Conservation (phyloP, 2,329 filamentous ascomycete species). For the Phyllosticta capitalensis region DNA sequence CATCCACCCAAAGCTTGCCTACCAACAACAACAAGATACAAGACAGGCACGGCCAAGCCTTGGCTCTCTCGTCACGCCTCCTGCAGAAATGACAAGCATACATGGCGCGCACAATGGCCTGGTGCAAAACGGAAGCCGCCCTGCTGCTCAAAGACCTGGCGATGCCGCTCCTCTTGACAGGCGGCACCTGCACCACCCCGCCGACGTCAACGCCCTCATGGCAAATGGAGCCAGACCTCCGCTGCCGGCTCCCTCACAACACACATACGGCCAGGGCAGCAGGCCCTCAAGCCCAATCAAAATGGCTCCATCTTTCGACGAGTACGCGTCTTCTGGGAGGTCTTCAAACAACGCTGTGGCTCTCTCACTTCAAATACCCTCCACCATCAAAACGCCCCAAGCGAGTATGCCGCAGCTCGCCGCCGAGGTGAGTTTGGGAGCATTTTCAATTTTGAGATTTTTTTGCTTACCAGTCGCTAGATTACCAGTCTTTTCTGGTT, state of each 20-base stretch:
- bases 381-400: constrained; percentile 29
- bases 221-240: background rate
- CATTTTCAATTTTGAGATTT: background rate
- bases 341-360: constrained; percentile 13
- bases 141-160: constrained; percentile 5
- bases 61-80: constrained; percentile 25
- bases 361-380: constrained; percentile 22
- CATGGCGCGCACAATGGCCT: constrained; percentile 3
- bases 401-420: constrained; percentile 31
- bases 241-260: background rate
- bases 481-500: constrained; percentile 98
- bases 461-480: constrained; percentile 35
- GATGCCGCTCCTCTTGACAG: constrained; percentile 5
- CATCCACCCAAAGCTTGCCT: constrained; percentile 20
- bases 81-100: constrained; percentile 18
- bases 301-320: background rate
- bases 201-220: constrained; percentile 9
- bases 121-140: constrained; percentile 1
- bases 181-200: constrained; percentile 14
- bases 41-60: constrained; percentile 24
- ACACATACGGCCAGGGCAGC: background rate
- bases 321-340: constrained; percentile 1
- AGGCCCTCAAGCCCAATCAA: background rate
- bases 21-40: constrained; percentile 15
- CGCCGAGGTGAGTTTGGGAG: constrained; percentile 23